These are phyloP conservation scores for Trichocladium antarcticum DNA, from an alignment of 495 filamentous ascomycete species.

Conservation along the genomic window DNA sequence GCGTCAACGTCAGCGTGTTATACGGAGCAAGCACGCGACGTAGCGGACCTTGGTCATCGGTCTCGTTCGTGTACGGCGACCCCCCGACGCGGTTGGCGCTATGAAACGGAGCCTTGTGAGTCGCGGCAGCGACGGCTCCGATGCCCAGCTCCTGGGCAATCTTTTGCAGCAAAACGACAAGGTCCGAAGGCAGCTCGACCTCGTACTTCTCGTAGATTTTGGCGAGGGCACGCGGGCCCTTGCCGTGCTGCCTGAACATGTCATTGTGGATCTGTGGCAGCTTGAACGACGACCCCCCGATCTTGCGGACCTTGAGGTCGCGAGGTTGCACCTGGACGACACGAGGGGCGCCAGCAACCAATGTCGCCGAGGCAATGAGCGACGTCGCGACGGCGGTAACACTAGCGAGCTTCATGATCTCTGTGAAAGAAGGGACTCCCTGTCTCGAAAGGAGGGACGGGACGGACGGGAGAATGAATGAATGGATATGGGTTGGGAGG, in stretches of 20 bases:
- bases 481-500: not conserved
- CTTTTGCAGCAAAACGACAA: conserved; percentile 21
- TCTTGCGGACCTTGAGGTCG: conserved; percentile 23
- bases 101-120: conserved; percentile 8
- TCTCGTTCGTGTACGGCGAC: conserved; percentile 10
- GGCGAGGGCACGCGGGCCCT: conserved; percentile 33
- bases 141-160: conserved; percentile 27
- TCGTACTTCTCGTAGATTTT: conserved; percentile 35
- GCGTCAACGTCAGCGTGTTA: not conserved
- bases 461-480: conserved; percentile 3
- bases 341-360: conserved; percentile 16
- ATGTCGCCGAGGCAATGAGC: conserved; percentile 16
- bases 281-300: conserved; percentile 34
- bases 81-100: conserved; percentile 13
- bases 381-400: conserved; percentile 21
- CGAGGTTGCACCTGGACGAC: conserved; percentile 13
- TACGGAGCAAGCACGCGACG: not conserved
- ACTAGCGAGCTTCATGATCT: conserved; percentile 19
- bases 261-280: conserved; percentile 33
- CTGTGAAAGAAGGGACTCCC: not conserved
- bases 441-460: not conserved
- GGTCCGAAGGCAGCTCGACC: conserved; percentile 22
- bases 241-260: conserved; percentile 26
- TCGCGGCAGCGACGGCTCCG: not conserved
- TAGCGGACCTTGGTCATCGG: conserved; percentile 12